phyloP scores from a whole-genome alignment of 371 early-diverging fungal genomes.

The Paraphysoderma sedebokerense region DNA sequence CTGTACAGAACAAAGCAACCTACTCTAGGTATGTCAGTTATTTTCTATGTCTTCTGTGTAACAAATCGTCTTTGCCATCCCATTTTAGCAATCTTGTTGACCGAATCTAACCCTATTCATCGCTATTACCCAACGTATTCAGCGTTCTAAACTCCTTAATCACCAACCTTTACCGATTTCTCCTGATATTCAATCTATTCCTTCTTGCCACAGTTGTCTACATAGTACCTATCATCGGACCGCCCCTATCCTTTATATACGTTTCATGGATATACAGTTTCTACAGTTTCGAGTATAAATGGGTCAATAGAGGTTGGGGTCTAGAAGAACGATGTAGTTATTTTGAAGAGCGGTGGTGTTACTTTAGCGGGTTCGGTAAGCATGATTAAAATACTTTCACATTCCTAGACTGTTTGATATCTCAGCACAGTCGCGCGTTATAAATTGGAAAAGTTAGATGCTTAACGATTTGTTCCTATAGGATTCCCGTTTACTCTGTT shows the following conservation, averaged over 20 bases:
- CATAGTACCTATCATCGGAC: slow-evolving; percentile 9
- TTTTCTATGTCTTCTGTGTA: too few species aligned
- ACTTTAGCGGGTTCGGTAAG: slow-evolving; percentile 12
- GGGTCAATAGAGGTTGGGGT: slow-evolving; percentile 11
- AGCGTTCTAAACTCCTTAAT: slow-evolving; percentile 5
- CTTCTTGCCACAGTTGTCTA: slow-evolving; percentile 4
- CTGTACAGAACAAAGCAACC: not conserved
- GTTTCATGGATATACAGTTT: slow-evolving; percentile 11
- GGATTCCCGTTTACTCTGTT: slow-evolving; percentile 15
- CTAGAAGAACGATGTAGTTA: slow-evolving; percentile 10
- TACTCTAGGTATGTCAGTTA: too few species aligned
- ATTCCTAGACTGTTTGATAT: too few species aligned
- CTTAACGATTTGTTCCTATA: too few species aligned
- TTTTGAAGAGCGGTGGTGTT: slow-evolving; percentile 7
- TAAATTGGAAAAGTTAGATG: too few species aligned
- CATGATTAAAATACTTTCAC: slow-evolving; percentile 18
- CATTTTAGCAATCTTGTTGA: not conserved
- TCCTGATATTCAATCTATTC: slow-evolving; percentile 12
- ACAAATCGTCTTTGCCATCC: not conserved
- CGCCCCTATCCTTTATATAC: slow-evolving; percentile 3
- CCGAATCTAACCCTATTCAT: not conserved
- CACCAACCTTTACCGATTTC: slow-evolving; percentile 10
- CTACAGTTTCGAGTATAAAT: slow-evolving; percentile 20
- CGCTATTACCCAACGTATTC: slow-evolving; percentile 4
- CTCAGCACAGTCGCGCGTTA: too few species aligned